Evolutionary conservation across 2,329 filamentous ascomycete genomes (phyloP).

Genomic region (Ilyonectria sp.): DNA sequence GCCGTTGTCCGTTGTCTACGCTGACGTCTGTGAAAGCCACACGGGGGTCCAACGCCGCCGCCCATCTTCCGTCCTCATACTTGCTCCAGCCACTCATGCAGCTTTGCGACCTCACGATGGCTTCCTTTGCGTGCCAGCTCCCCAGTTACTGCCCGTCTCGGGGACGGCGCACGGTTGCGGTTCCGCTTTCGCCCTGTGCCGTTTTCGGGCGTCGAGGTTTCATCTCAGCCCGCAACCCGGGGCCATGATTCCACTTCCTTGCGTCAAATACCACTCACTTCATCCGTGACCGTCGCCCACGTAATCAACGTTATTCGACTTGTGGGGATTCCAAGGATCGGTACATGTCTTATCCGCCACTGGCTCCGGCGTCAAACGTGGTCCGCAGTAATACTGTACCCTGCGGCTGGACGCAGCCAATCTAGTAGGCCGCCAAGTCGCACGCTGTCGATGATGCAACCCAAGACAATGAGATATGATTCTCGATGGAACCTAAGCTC

Average conservation of each 20-base stretch:
- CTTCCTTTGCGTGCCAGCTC: conserved; percentile 1
- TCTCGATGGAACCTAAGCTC: not conserved
- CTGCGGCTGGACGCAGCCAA: not conserved
- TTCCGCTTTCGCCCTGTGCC: conserved; percentile 11
- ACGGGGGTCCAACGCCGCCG: conserved; percentile 21
- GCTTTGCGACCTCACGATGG: conserved; percentile 4
- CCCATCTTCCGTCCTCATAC: not conserved
- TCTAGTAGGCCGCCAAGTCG: not conserved
- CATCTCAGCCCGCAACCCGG: conserved; percentile 16
- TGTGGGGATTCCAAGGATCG: not conserved
- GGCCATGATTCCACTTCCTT: conserved; percentile 26
- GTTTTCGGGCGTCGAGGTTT: conserved; percentile 5
- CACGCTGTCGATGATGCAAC: not conserved
- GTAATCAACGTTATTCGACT: conserved; percentile 16
- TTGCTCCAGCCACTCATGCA: not conserved
- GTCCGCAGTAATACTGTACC: not conserved
- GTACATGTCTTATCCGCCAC: not conserved
- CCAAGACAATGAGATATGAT: not conserved
- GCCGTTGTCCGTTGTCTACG: not conserved
- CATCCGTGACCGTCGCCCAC: not conserved
- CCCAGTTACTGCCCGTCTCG: too few relatives aligned
- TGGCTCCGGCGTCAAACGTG: not conserved
- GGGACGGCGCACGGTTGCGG: conserved; percentile 13
- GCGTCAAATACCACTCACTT: conserved; percentile 1
- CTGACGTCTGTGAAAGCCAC: not conserved